Evolutionary conservation across 1,284 basidiomycete genomes (phyloP), one percentile per base, ranked within the genome.

Genomic region (Exobasidium rhododendri): DNA sequence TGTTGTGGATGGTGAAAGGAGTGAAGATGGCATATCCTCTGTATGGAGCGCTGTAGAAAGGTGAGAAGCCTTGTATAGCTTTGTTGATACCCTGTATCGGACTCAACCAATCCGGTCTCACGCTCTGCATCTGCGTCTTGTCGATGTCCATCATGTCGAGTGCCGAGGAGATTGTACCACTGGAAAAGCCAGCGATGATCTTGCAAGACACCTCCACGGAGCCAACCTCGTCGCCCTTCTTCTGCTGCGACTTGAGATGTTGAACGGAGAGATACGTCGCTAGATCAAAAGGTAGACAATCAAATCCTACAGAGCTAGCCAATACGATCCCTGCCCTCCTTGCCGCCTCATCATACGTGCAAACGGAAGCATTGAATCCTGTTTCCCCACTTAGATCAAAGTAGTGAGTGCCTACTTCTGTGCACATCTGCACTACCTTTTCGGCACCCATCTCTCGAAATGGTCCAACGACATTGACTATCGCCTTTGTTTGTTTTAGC

Each of bases 401-500:
- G 28, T 60, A 60, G 30, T 35, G 35, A 11, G 52, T 56, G 17
- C 53, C 58, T n/a, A 14, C 30, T 26, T 54, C 24, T 7, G 35
- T 54, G 32, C 58, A 60, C 26, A 43, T 31, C 11, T 31, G 40
- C 14, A 54, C 58, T 30, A 60, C 24, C 40, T 30, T 31, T 44
- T 56, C 50, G 3, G 47, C 50, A 24, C 58, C 58, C 24, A 32
- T 22, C 20, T 24, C n/a, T n/a, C 30, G 32, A 40, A 56, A 60
- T 32, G 58, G 58, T 40, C 58, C 58, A 7, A 60, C 58, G 3
- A 60, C 31, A 44, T 60, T 60, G 32, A 60, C 20, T n/a, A 60
- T 22, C 4, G 29, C 29, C 5, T 26, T n/a, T 7, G 44, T 24
- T 40, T 59, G 56, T 30, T 31, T 58, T 32, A 53, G 31, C 50